Conservation (phyloP, 352 stramenopile species). For the Pythium phragmiticola region DNA sequence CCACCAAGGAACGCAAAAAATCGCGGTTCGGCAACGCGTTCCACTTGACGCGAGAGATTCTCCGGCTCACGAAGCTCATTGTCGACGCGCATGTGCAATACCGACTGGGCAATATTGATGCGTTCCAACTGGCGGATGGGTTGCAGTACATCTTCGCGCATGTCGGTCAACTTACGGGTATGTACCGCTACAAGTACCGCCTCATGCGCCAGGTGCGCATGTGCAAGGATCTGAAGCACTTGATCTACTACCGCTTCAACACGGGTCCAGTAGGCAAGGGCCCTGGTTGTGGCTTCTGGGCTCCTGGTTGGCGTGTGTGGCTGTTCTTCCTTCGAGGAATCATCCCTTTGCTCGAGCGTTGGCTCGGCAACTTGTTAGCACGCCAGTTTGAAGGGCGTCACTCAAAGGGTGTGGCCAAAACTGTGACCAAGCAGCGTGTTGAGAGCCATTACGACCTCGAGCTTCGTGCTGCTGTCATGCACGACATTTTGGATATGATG, state of each 20-base stretch:
- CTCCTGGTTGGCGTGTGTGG: conserved; percentile 98
- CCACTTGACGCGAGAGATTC: conserved; percentile 97
- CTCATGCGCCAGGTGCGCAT: conserved; percentile 97
- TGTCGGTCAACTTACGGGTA: conserved; percentile 99
- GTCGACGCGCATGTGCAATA: conserved; percentile 99
- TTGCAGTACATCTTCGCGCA: conserved; percentile 99
- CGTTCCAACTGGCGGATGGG: conserved; percentile 99
- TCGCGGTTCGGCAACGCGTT: conserved; percentile 96
- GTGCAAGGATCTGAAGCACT: conserved; percentile 99
- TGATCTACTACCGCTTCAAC: conserved; percentile 99
- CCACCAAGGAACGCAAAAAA: conserved; percentile 99
- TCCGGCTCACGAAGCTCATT: conserved; percentile 99
- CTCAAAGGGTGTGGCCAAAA: conserved; percentile 98
- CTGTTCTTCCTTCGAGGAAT: conserved; percentile 99
- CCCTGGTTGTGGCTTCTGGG: conserved; percentile 99
- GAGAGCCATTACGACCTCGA: conserved; percentile 99
- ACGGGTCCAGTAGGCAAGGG: conserved; percentile 99
- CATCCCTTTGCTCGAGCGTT: conserved; percentile 97
- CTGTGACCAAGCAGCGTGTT: conserved; percentile 99
- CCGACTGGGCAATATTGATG: conserved; percentile 98
- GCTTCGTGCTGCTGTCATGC: conserved; percentile 98
- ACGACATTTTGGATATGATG: conserved; percentile 99
- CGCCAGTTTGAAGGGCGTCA: conserved; percentile 99
- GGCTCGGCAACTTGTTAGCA: conserved; percentile 98
- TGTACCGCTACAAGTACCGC: conserved; percentile 99